Base-by-base conservation (phyloP, 2,329 filamentous ascomycete species). In the Diaporthe sp. region DNA sequence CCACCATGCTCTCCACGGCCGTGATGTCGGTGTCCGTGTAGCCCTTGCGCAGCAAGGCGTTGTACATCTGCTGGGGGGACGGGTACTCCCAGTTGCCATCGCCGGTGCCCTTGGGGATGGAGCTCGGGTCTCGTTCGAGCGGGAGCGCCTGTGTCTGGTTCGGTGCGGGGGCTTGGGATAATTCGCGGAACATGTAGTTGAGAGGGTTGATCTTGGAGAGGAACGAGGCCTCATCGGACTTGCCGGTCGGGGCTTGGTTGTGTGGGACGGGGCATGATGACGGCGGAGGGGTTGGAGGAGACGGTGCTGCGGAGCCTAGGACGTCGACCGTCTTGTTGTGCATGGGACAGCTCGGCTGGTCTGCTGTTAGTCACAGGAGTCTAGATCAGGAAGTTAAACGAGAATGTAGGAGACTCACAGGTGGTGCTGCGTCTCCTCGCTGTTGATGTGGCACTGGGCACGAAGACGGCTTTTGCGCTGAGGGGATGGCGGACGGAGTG, bases 1-100 rank as follows among this genome's bases (percentile, higher is more conserved):
- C 94, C 8, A 99, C 97, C 97, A 99, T 99, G 81, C 93, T 93
- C 85, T 98, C 96, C 19, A 99, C 96, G 4, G 96, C 95, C 28
- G 96, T 97, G 73, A 95, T 91, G 74, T 98, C 96, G 0, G 97
- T 98, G 83, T 98, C 96, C 0, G 94, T 95, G 85, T 98, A 97
- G 75, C 97, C 97, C 85, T 99, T 99, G 78, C 97, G 93, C 77
- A 98, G 87, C 86, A 99, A 93, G 10, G 97, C 97, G 82, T 99
- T 98, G 89, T 98, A 99, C 97, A 99, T 99, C 85, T 99, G 97
- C 86, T 99, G 97, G 0, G 97, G 96, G 0, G 95, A 98, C 0
- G 97, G 97, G 82, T 99, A 99, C 85, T 98, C 97, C 97, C 97
- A 99, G 81, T 94, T 97, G 62, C 92, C 91, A 71, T 92, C 89